Evolutionary conservation across 768 basidiomycete genomes (phyloP).

Genomic region (Amanita molliuscula): DNA sequence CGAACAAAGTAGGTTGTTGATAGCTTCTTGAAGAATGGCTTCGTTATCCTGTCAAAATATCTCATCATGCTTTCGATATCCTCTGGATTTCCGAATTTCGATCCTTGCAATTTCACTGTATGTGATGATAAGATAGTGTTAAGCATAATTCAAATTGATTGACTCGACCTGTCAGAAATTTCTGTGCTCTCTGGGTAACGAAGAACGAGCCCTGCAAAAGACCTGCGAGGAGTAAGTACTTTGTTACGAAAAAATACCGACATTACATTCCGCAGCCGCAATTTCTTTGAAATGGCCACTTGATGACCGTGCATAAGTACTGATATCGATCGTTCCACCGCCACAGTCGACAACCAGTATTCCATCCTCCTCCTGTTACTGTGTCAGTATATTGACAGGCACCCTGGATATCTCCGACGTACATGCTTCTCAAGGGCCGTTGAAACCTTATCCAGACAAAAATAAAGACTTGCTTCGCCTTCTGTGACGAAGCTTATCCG

Average conservation of each 20-base stretch:
- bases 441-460: constrained; percentile 32
- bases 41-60: constrained; percentile 38
- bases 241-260: too few species aligned
- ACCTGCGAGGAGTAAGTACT: not conserved
- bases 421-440: constrained; percentile 18
- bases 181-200: not conserved
- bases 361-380: not conserved
- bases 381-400: not conserved
- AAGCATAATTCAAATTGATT: not conserved
- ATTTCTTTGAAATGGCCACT: not conserved
- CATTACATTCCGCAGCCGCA: not conserved
- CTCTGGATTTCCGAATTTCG: not conserved
- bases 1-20: constrained; percentile 32
- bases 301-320: not conserved
- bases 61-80: not conserved
- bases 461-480: constrained; percentile 48
- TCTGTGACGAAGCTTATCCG: constrained; percentile 44
- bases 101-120: not conserved
- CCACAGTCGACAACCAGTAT: constrained; percentile 3
- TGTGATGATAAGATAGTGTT: too few species aligned
- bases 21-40: constrained; percentile 23
- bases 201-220: constrained; percentile 3
- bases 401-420: not conserved
- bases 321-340: constrained; percentile 4
- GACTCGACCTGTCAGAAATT: not conserved